These are phyloP conservation scores for Mastigamoeba balamuthi DNA, from an alignment of 78 protist species.

Conservation along the genomic window DNA sequence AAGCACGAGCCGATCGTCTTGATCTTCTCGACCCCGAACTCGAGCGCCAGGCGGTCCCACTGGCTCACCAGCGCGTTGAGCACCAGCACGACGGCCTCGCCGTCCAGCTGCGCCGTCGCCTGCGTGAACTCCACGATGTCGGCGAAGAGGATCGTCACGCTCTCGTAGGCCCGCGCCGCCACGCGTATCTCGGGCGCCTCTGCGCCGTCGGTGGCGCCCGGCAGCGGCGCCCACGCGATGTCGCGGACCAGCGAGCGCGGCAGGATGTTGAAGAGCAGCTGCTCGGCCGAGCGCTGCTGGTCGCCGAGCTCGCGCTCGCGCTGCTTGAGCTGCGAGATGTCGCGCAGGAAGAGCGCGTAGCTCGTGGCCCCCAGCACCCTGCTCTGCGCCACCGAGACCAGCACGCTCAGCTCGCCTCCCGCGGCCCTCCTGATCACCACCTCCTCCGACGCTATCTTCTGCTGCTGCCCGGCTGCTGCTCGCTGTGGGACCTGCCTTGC, in stretches of 20 bases:
- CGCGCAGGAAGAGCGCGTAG: not conserved
- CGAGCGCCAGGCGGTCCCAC: not conserved
- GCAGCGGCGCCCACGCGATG: too few relatives aligned
- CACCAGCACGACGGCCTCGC: not conserved
- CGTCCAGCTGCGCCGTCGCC: too few relatives aligned
- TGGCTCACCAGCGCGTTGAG: not conserved
- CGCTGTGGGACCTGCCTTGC: too few relatives aligned
- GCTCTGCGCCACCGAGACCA: too few relatives aligned
- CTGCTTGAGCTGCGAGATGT: not conserved
- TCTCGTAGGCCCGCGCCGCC: too few relatives aligned
- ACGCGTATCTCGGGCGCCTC: too few relatives aligned
- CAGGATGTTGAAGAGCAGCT: slow-evolving; percentile 10
- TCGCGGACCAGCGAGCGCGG: too few relatives aligned
- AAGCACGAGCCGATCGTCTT: not conserved
- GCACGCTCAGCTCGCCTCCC: too few relatives aligned
- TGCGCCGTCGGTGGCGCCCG: too few relatives aligned
- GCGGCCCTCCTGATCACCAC: too few relatives aligned
- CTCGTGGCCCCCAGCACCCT: not conserved
- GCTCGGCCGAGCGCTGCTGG: not conserved
- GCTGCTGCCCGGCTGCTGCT: too few relatives aligned
- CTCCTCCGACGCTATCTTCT: too few relatives aligned
- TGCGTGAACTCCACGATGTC: slow-evolving; percentile 2
- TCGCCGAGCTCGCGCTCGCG: not conserved
- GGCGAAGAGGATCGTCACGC: not conserved
- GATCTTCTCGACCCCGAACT: not conserved